Conservation (phyloP, 2,329 filamentous ascomycete species). For the Epichloe elymi region DNA sequence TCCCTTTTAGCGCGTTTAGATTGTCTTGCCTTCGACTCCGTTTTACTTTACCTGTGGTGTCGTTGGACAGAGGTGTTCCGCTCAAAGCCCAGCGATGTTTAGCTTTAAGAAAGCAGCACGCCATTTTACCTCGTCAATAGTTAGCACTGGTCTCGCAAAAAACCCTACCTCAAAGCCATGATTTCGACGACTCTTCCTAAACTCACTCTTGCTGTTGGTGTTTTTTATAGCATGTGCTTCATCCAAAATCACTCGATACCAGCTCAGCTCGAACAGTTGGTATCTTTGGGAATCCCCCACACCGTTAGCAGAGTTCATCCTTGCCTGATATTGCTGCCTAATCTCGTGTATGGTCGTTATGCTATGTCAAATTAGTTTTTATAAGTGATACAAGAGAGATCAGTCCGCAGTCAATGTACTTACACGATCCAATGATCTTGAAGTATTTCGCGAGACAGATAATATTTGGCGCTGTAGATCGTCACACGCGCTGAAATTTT, state of each 20-base stretch:
- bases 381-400: too few relatives aligned
- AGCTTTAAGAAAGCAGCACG: constrained; percentile 13
- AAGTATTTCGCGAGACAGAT: neutral
- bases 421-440: neutral
- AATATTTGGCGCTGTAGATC: constrained; percentile 6
- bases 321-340: constrained; percentile 3
- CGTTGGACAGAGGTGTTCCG: constrained; percentile 24
- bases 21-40: too few relatives aligned
- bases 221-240: constrained; percentile 46
- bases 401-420: neutral
- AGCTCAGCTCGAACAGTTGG: constrained; percentile 14
- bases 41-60: constrained; percentile 13
- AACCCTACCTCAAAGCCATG: neutral
- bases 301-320: too few relatives aligned
- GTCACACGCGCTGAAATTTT: neutral
- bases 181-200: too few relatives aligned
- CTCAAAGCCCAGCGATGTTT: constrained; percentile 23
- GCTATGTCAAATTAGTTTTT: constrained; percentile 5
- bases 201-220: constrained; percentile 18
- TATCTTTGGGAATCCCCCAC: neutral
- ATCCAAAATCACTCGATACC: constrained; percentile 41
- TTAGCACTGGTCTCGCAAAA: neutral
- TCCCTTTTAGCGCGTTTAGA: neutral
- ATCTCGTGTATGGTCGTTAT: constrained; percentile 20
- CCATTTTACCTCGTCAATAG: constrained; percentile 2